phyloP scores from a whole-genome alignment of 2,329 filamentous ascomycete genomes.

The Didymella pomorum region DNA sequence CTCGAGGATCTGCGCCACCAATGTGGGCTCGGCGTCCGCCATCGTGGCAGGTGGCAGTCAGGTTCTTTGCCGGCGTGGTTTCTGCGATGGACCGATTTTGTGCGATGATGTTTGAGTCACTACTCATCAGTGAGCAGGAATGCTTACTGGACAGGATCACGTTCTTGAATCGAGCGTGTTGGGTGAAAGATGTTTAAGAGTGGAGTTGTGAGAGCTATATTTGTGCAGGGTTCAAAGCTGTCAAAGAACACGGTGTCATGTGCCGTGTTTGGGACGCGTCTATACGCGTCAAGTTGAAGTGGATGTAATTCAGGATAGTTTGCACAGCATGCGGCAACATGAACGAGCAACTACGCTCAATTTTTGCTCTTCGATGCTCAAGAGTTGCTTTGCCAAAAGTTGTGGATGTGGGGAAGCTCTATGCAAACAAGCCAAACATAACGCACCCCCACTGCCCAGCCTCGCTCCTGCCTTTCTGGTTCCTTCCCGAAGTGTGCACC shows the following conservation, averaged over 20 bases:
- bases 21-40: conserved; percentile 41
- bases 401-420: conserved; percentile 3
- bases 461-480: not conserved
- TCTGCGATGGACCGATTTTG: too few relatives aligned
- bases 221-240: conserved; percentile 1
- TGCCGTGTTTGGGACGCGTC: not conserved
- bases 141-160: not conserved
- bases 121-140: not conserved
- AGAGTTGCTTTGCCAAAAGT: not conserved
- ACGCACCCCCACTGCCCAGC: not conserved
- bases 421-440: not conserved
- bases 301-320: not conserved
- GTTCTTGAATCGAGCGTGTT: not conserved
- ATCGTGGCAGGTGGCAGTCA: conserved; percentile 27
- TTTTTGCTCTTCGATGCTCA: not conserved
- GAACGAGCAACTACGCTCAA: not conserved
- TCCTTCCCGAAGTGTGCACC: not conserved
- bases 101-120: not conserved
- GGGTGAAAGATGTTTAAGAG: not conserved
- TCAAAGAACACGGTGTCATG: conserved; percentile 17
- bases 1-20: conserved; percentile 40
- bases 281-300: not conserved
- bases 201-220: not conserved
- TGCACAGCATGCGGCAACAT: not conserved
- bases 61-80: not conserved